These are phyloP conservation scores for Stagonosporopsis vannaccii DNA, from an alignment of 2,329 filamentous ascomycete species.

Conservation along the genomic window DNA sequence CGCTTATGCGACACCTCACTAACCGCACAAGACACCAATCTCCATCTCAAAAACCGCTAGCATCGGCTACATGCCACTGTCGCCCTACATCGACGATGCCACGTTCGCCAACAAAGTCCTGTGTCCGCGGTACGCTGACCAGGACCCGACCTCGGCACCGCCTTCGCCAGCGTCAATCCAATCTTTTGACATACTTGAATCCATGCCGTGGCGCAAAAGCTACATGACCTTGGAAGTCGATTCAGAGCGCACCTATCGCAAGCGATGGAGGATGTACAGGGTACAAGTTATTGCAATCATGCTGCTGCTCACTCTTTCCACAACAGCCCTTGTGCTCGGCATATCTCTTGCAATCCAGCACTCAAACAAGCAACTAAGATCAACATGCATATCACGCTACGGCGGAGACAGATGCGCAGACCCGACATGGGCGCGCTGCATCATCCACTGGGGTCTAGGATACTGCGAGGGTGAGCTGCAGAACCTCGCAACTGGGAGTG, in stretches of 20 bases:
- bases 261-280: slow-evolving; percentile 32
- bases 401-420: slow-evolving; percentile 32
- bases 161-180: slow-evolving; percentile 46
- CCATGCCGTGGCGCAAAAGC: slow-evolving; percentile 41
- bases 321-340: slow-evolving; percentile 29
- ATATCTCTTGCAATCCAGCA: slow-evolving; percentile 29
- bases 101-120: slow-evolving; percentile 36
- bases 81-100: slow-evolving; percentile 39
- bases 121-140: slow-evolving; percentile 44
- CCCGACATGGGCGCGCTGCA: slow-evolving; percentile 30
- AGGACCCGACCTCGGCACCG: slow-evolving; percentile 40
- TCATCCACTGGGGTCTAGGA: slow-evolving; percentile 28
- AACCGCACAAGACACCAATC: slow-evolving; percentile 31
- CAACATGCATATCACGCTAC: slow-evolving; percentile 20
- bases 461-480: slow-evolving; percentile 31
- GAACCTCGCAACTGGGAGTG: neutral
- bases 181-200: slow-evolving; percentile 45
- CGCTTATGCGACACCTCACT: slow-evolving; percentile 20
- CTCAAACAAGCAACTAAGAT: slow-evolving; percentile 17
- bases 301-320: slow-evolving; percentile 32
- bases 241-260: slow-evolving; percentile 1
- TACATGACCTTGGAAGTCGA: slow-evolving; percentile 22
- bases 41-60: slow-evolving; percentile 23
- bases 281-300: slow-evolving; percentile 25
- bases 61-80: slow-evolving; percentile 35